Evolutionary conservation across 345 rosid genomes (phyloP).

Genomic region (thale cress (Arabidopsis thaliana)): DNA sequence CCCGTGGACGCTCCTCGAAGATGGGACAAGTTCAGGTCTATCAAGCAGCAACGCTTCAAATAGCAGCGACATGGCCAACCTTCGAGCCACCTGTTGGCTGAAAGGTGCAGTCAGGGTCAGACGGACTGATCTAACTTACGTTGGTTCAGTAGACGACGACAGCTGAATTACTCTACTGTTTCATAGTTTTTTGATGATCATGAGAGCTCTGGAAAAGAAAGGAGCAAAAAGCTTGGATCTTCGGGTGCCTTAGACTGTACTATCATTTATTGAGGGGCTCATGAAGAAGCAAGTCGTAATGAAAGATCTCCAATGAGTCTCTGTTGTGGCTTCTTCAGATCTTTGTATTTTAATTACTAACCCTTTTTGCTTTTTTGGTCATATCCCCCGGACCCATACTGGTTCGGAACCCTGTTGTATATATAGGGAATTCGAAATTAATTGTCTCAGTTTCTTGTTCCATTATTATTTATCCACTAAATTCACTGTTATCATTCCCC

Average conservation of each 20-base stretch:
- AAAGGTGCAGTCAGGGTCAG: conserved; percentile 93
- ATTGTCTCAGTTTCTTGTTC: conserved; percentile 42
- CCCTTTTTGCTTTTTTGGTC: conserved; percentile 39
- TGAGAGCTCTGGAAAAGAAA: conserved; percentile 28
- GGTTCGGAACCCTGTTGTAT: conserved; percentile 49
- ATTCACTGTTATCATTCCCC: conserved; percentile 21
- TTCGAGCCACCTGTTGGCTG: conserved; percentile 91
- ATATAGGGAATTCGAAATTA: conserved; percentile 42
- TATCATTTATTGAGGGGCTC: conserved; percentile 36
- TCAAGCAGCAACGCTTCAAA: conserved; percentile 59
- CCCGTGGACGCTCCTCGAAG: conserved; percentile 96
- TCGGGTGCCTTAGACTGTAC: conserved; percentile 36
- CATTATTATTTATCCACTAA: conserved; percentile 38
- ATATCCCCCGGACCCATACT: conserved; percentile 35
- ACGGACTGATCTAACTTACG: conserved; percentile 79
- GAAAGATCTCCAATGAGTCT: conserved; percentile 33
- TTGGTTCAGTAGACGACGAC: conserved; percentile 92
- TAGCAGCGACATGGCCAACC: conserved; percentile 73
- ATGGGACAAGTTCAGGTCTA: conserved; percentile 76
- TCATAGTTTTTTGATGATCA: conserved; percentile 26
- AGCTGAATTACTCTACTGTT: conserved; percentile 55
- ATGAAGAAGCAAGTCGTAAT: conserved; percentile 34
- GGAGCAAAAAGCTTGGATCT: conserved; percentile 41
- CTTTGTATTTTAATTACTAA: conserved; percentile 48
- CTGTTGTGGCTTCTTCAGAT: conserved; percentile 39